Percentiles rank a stretch among this genome's conserved stretches.
These are phyloP conservation scores for Mortierella sp. DNA, from an alignment of 371 early-diverging fungal genomes.

Conservation along the genomic window DNA sequence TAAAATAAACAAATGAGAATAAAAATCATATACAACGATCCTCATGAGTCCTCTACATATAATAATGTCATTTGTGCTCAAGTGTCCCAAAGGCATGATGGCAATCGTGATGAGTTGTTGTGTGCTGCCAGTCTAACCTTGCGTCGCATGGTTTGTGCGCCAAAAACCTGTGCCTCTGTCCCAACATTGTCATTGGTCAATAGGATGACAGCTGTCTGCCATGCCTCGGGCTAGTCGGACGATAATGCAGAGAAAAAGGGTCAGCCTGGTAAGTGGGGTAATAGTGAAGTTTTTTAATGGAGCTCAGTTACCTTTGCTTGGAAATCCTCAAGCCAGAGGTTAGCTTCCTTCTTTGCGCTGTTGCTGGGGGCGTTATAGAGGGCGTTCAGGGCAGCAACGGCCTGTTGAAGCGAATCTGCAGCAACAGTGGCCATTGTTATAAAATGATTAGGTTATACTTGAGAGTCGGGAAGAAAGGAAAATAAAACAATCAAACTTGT, in stretches of 20 bases:
- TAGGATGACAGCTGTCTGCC: conserved; percentile 85
- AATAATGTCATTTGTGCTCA: not conserved
- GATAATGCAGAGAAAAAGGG: not conserved
- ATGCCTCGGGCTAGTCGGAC: conserved; percentile 81
- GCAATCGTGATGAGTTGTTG: not conserved
- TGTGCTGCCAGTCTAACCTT: conserved; percentile 74
- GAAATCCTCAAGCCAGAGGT: conserved; percentile 87
- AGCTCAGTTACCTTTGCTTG: conserved; percentile 83
- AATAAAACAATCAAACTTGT: not conserved
- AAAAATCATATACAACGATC: not conserved
- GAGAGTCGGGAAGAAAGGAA: not conserved
- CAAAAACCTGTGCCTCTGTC: conserved; percentile 82
- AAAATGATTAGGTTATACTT: not conserved
- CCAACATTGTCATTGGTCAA: conserved; percentile 70
- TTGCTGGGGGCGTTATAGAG: conserved; percentile 47
- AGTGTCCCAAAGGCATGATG: too few species aligned
- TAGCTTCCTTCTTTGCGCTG: conserved; percentile 73
- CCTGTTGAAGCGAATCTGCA: conserved; percentile 38
- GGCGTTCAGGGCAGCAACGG: conserved; percentile 45
- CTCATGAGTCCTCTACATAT: not conserved
- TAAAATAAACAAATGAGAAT: not conserved
- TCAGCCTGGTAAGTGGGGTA: not conserved
- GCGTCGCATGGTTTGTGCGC: conserved; percentile 93
- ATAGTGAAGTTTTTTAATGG: not conserved
- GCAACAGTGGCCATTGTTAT: conserved; percentile 36